Conservation (phyloP, 768 basidiomycete species). For the Tulasnella sp. region DNA sequence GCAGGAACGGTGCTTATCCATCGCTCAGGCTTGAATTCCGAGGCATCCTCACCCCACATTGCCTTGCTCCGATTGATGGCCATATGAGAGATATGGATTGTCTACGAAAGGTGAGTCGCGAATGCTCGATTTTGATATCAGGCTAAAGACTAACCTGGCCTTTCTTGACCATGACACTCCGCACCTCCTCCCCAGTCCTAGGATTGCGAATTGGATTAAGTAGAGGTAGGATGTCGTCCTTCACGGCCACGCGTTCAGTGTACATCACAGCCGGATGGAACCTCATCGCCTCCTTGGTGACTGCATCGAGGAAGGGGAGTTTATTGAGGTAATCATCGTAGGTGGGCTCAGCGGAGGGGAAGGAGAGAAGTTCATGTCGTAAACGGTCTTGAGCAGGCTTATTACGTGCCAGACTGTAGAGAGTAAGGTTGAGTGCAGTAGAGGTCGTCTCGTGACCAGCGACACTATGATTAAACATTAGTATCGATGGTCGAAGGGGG, state of each 20-base stretch:
- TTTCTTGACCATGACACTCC: conserved; percentile 27
- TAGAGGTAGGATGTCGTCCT: conserved; percentile 37
- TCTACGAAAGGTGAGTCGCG: conserved; percentile 29
- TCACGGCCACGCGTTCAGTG: conserved; percentile 32
- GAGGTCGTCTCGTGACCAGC: conserved; percentile 34
- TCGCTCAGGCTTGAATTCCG: conserved; percentile 32
- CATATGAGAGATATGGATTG: conserved; percentile 28
- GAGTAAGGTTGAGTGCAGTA: conserved; percentile 30
- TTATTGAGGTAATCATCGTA: conserved; percentile 31
- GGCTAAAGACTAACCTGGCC: conserved; percentile 28
- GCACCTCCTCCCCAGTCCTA: conserved; percentile 24
- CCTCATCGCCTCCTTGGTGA: conserved; percentile 35
- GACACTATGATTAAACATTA: conserved; percentile 27
- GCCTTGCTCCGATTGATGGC: conserved; percentile 28
- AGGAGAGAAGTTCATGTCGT: conserved; percentile 30
- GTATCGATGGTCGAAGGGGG: conserved; percentile 17
- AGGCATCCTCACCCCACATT: conserved; percentile 32
- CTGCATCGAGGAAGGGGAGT: conserved; percentile 35
- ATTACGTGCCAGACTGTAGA: conserved; percentile 33
- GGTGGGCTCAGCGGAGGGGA: conserved; percentile 24
- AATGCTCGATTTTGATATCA: conserved; percentile 24
- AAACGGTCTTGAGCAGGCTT: conserved; percentile 32
- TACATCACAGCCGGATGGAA: conserved; percentile 34
- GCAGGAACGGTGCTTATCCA: conserved; percentile 26
- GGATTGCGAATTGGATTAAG: conserved; percentile 26